Evolutionary conservation across 139 green algal species (phyloP).

Genomic region (Micromonas pusilla): DNA sequence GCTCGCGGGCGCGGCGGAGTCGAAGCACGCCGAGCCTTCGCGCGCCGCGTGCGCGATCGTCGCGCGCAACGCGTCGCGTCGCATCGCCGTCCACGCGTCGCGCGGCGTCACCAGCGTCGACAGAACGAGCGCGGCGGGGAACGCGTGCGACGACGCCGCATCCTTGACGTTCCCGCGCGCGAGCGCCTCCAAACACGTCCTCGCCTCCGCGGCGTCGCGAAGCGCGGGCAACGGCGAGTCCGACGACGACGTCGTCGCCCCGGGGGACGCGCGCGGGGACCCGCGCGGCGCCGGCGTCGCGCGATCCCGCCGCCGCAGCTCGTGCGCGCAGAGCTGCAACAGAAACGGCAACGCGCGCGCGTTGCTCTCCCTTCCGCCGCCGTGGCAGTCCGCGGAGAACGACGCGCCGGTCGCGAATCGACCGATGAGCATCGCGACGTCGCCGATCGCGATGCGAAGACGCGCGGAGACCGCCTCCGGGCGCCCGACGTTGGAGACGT

Average conservation of each 20-base stretch:
- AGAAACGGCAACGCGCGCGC: constrained; percentile 45
- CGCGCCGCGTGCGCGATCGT: constrained; percentile 9
- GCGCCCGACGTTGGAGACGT: constrained; percentile 30
- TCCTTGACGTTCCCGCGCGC: not conserved
- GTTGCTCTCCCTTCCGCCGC: constrained; percentile 51
- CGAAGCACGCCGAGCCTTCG: not conserved
- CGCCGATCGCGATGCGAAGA: constrained; percentile 33
- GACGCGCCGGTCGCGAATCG: constrained; percentile 43
- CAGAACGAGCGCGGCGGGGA: constrained; percentile 6
- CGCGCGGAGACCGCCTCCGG: constrained; percentile 6
- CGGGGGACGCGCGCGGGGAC: too few species aligned
- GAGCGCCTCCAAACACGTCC: not conserved
- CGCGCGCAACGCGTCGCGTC: constrained; percentile 9
- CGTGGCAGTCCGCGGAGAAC: constrained; percentile 47
- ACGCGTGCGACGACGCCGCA: not conserved
- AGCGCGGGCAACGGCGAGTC: too few species aligned
- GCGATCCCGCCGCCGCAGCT: not conserved
- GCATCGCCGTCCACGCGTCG: constrained; percentile 18
- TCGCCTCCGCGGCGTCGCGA: not conserved
- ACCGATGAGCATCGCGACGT: constrained; percentile 44
- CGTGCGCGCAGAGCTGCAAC: constrained; percentile 41
- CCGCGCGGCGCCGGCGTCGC: not conserved
- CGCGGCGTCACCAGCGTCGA: constrained; percentile 20
- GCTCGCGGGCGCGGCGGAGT: not conserved
- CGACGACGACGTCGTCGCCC: too few species aligned